Evolutionary conservation across 495 filamentous ascomycete species (phyloP), one percentile per base, ranked within the genome.

Genomic region (Cercophora sp.): DNA sequence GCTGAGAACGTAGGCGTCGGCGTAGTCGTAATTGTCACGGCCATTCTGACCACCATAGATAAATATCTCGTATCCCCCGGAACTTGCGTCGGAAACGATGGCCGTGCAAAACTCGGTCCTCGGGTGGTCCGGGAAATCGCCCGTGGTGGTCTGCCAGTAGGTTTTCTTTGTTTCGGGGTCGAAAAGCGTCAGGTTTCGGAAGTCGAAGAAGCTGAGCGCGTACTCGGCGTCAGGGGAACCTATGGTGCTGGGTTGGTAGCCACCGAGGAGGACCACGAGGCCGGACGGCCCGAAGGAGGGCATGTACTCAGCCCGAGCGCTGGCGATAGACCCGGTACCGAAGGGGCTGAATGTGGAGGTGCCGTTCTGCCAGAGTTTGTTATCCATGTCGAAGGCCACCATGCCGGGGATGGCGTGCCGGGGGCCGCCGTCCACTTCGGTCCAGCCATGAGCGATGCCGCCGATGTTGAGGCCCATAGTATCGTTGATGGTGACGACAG

Each of bases 1-100:
- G 35, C 67, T 70, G 8, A 77, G 62, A 13, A 78, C 61, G 34
- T 72, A 66, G 8, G 71, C 59, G 20, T 70, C 67, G 0, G 57
- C 31, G 27, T 65, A 63, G 0, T 50, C 24, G 2, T 24, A 43
- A 1, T 55, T 52, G 15, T 50, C 40, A 1, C 53, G 40, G 8
- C 40, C 15, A 15, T 62, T 61, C n/a, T 45, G 31, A 15, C 70
- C 69, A 19, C 68, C 70, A 16, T 60, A 67, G 4, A 74, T 39
- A 34, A 69, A 68, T 54, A 65, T 57, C n/a, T 65, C 62, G 22
- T 70, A 71, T 0, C 71, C 70, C n/a, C 64, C 62, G 11, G 68
- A 58, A n/a, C n/a, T n/a, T 6, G 64, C 50, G 1, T 59, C 64
- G 6, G 50, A 42, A 18, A 66, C 61, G 0, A 65, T 67, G 1